These are phyloP conservation scores for Sporothrix variecibatus DNA, from an alignment of 2,329 filamentous ascomycete species.

Conservation along the genomic window DNA sequence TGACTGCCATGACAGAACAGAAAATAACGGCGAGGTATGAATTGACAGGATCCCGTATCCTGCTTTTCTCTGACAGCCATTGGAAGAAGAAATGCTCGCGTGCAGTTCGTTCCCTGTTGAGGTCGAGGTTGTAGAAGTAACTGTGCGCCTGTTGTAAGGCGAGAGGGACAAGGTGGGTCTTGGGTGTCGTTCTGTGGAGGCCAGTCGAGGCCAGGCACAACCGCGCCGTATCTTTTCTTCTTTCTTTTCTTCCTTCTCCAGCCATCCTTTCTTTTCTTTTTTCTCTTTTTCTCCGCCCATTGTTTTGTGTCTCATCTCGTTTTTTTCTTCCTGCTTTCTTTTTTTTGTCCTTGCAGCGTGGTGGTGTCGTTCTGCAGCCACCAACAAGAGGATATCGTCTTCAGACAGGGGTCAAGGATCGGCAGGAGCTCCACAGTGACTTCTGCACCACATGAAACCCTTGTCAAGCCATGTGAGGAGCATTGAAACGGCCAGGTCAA, in stretches of 20 bases:
- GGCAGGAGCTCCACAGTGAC: not conserved
- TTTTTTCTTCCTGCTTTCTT: not conserved
- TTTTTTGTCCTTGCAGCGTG: not conserved
- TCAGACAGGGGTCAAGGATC: constrained; percentile 18
- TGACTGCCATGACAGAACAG: not conserved
- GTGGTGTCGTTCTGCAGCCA: constrained; percentile 4
- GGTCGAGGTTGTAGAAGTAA: not conserved
- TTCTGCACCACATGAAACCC: constrained; percentile 25
- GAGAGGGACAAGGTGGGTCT: not conserved
- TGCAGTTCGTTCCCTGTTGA: not conserved
- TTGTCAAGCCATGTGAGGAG: constrained; percentile 28
- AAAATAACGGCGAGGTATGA: not conserved
- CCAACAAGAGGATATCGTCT: constrained; percentile 11
- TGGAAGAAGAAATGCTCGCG: not conserved
- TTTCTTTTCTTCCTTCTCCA: not conserved
- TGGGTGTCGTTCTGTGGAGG: not conserved
- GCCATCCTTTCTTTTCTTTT: not conserved
- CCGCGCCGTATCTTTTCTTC: not conserved
- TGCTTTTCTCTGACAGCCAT: not conserved
- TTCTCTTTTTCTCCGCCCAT: not conserved
- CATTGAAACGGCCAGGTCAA: constrained; percentile 23
- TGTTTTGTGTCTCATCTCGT: not conserved
- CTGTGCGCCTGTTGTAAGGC: not conserved
- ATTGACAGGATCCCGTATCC: not conserved
- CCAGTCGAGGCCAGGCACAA: not conserved